phyloP scores from a whole-genome alignment of 169 alveolate species.

The Theileria luwenshuni region DNA sequence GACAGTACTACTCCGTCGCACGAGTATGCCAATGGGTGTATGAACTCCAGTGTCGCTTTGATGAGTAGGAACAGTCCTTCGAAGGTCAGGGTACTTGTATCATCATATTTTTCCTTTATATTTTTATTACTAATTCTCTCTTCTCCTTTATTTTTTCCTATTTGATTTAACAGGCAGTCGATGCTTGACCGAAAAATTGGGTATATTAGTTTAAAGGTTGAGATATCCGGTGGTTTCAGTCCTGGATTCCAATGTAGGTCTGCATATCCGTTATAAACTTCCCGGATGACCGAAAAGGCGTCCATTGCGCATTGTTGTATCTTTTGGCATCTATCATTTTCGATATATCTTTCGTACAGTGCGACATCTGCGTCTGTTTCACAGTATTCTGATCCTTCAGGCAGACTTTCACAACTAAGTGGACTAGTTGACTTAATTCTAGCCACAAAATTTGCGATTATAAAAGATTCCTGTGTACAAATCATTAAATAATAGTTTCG shows the following conservation, averaged over 20 bases:
- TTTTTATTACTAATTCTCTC: too few species aligned
- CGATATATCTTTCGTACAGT: conserved; percentile 45
- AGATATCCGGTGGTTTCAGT: conserved; percentile 24
- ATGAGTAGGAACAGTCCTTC: conserved; percentile 60
- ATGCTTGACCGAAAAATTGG: conserved; percentile 48
- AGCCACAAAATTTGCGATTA: conserved; percentile 50
- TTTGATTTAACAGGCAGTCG: conserved; percentile 49
- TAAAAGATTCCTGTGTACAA: conserved; percentile 22
- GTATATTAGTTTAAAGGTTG: conserved; percentile 24
- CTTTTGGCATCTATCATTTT: conserved; percentile 44
- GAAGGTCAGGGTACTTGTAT: conserved; percentile 60
- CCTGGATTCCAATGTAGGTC: conserved; percentile 30
- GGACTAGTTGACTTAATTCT: conserved; percentile 36
- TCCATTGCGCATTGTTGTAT: conserved; percentile 62
- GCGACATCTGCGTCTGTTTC: conserved; percentile 56
- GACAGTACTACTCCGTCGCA: conserved; percentile 30
- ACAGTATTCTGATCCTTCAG: conserved; percentile 20
- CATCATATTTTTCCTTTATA: background rate
- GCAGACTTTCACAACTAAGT: conserved; percentile 39
- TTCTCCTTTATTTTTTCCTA: conserved; percentile 1
- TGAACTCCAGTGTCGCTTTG: conserved; percentile 37
- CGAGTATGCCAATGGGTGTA: conserved; percentile 46
- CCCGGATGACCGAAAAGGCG: conserved; percentile 45
- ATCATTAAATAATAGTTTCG: background rate
- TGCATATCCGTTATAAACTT: conserved; percentile 17